Percentiles rank a stretch among this genome's conserved stretches.
Conservation (phyloP, 2,329 filamentous ascomycete genomes). For the Trichophyton equinum region DNA sequence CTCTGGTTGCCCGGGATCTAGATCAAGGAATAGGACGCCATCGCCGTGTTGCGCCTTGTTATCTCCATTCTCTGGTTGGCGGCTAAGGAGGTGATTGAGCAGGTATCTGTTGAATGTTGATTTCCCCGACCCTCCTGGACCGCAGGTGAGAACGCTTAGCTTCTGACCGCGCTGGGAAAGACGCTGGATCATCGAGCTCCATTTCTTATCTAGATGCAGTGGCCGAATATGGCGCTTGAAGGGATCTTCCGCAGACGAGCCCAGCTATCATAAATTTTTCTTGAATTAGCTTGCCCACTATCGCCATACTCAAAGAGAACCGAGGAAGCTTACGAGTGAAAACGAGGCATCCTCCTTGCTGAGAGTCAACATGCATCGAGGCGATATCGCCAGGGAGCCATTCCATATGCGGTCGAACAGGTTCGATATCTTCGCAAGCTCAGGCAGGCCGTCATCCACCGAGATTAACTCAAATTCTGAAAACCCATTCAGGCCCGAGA, state of each 20-base stretch:
- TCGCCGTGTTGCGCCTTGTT: constrained; percentile 22
- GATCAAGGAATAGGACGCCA: constrained; percentile 43
- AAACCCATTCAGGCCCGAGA: constrained; percentile 29
- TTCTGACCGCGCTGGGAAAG: constrained; percentile 30
- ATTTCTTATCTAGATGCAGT: constrained; percentile 33
- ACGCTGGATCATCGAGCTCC: constrained; percentile 33
- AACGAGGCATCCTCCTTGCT: constrained; percentile 22
- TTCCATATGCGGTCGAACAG: constrained; percentile 45
- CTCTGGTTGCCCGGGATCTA: constrained; percentile 49
- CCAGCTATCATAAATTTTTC: constrained; percentile 20
- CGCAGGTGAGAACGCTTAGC: constrained; percentile 39
- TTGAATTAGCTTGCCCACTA: neutral
- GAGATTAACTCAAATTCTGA: constrained; percentile 40
- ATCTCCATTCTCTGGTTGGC: constrained; percentile 21
- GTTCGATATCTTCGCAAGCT: constrained; percentile 38
- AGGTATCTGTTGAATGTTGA: constrained; percentile 47
- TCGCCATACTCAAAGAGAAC: neutral
- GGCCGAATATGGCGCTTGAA: constrained; percentile 31
- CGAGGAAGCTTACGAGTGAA: constrained; percentile 26
- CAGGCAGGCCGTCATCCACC: constrained; percentile 32
- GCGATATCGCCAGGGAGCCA: constrained; percentile 9
- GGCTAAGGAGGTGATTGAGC: constrained; percentile 41
- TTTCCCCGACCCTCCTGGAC: constrained; percentile 46
- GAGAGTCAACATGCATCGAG: neutral
- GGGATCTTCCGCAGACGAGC: constrained; percentile 32